Evolutionary conservation across 1,284 basidiomycete species (phyloP).

Genomic region (Fomitopsis schrenkii): DNA sequence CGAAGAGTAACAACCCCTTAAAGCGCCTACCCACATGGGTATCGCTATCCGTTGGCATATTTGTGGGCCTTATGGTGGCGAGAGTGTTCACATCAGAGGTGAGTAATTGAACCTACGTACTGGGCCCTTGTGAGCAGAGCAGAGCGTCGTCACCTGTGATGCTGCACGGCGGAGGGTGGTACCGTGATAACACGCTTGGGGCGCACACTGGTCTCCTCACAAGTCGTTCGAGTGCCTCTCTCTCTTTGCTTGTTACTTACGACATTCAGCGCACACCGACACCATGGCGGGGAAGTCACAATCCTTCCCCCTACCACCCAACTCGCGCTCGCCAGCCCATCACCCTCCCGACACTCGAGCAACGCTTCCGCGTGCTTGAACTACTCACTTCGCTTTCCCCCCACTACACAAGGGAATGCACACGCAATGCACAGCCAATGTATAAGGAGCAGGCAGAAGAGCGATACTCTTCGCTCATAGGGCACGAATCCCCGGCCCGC

Average conservation of each 20-base stretch:
- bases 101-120: slow-evolving; percentile 9
- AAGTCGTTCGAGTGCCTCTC: too few species aligned
- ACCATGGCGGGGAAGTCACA: slow-evolving; percentile 53
- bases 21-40: slow-evolving; percentile 33
- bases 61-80: slow-evolving; percentile 63
- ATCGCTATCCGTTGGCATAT: slow-evolving; percentile 59
- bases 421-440: slow-evolving; percentile 74
- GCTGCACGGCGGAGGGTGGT: too few species aligned
- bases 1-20: slow-evolving; percentile 25
- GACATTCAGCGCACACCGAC: slow-evolving; percentile 29
- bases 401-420: slow-evolving; percentile 90
- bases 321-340: slow-evolving; percentile 50
- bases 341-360: slow-evolving; percentile 68
- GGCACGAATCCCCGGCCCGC: slow-evolving; percentile 59
- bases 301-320: slow-evolving; percentile 36
- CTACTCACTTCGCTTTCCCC: slow-evolving; percentile 82
- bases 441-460: slow-evolving; percentile 83
- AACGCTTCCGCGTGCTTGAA: slow-evolving; percentile 81
- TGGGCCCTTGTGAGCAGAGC: neutral
- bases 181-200: too few species aligned
- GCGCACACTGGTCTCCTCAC: too few species aligned
- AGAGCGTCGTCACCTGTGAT: too few species aligned
- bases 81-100: slow-evolving; percentile 41
- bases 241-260: too few species aligned
- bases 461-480: slow-evolving; percentile 79